These are phyloP conservation scores for Vitis hybrid DNA, from an alignment of 177 flowering plant genomes.

Conservation along the genomic window DNA sequence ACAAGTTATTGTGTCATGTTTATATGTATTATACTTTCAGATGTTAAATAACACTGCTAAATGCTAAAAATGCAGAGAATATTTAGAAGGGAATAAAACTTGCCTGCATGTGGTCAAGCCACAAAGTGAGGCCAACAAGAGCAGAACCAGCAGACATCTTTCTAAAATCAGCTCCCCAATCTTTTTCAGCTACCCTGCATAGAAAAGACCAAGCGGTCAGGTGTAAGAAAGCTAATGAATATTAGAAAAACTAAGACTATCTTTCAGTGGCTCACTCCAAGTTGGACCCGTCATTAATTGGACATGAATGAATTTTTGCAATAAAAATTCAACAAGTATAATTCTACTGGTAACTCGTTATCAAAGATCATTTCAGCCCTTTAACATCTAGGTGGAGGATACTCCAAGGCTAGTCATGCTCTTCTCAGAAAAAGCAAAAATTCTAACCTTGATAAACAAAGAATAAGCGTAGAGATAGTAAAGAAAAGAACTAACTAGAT, in stretches of 20 bases:
- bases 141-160: constrained; percentile 97
- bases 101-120: constrained; percentile 98
- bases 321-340: too few species aligned
- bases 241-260: too few species aligned
- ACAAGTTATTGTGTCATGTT: too few species aligned
- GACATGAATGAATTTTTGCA: too few species aligned
- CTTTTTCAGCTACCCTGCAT: constrained; percentile 87
- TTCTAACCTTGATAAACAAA: background rate
- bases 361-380: too few species aligned
- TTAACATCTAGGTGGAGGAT: too few species aligned
- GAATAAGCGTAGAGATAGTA: background rate
- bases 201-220: constrained; percentile 2
- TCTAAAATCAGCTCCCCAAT: constrained; percentile 99
- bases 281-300: too few species aligned
- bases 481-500: constrained; percentile 3
- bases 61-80: background rate
- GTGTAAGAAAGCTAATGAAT: constrained; percentile 1
- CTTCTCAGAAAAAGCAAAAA: background rate
- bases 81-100: constrained; percentile 12
- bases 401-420: too few species aligned
- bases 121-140: constrained; percentile 88
- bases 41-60: too few species aligned
- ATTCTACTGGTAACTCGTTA: too few species aligned
- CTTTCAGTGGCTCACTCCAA: too few species aligned
- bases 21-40: too few species aligned